These are phyloP conservation scores for Aspergillus brunneoviolaceus DNA, from an alignment of 2,329 filamentous ascomycete species.

Conservation along the genomic window DNA sequence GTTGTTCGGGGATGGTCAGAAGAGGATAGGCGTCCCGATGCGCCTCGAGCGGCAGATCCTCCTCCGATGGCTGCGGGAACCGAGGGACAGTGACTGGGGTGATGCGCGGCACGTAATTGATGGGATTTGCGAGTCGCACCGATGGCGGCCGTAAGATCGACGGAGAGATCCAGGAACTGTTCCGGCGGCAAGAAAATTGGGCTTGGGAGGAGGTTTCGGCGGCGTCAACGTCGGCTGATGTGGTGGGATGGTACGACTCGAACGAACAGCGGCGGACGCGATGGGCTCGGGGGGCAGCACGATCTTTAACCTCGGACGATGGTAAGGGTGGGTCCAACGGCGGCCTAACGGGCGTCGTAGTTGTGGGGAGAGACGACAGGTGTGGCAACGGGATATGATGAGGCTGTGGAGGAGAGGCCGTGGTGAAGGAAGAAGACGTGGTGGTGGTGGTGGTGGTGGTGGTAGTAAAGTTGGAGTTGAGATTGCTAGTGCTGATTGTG, in stretches of 20 bases:
- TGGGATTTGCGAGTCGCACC: slow-evolving; percentile 60
- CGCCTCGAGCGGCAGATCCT: slow-evolving; percentile 34
- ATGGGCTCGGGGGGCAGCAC: slow-evolving; percentile 16
- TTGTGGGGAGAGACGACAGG: slow-evolving; percentile 18
- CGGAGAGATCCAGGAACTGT: slow-evolving; percentile 18
- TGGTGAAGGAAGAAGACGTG: slow-evolving; percentile 11
- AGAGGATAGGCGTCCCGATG: slow-evolving; percentile 55
- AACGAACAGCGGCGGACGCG: slow-evolving; percentile 17
- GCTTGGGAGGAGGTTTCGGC: slow-evolving; percentile 10
- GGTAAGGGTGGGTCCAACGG: slow-evolving; percentile 29
- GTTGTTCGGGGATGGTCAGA: slow-evolving; percentile 57
- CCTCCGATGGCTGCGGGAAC: slow-evolving; percentile 31
- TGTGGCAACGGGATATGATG: slow-evolving; percentile 6
- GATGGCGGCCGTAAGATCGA: slow-evolving; percentile 40
- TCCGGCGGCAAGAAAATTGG: slow-evolving; percentile 13
- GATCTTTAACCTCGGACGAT: slow-evolving; percentile 41
- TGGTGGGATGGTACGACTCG: slow-evolving; percentile 15
- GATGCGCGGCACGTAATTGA: slow-evolving; percentile 59
- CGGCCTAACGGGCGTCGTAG: slow-evolving; percentile 28
- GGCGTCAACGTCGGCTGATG: slow-evolving; percentile 14
- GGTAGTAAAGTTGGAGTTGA: background rate
- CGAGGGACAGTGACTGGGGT: slow-evolving; percentile 49
- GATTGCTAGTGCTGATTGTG: background rate
- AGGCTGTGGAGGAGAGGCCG: slow-evolving; percentile 14
- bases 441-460: slow-evolving; percentile 13